A percentile compares a stretch with the other conserved stretches of the same genome.
phyloP scores from a whole-genome alignment of 805 yeast species.

The Saturnispora kantuleensis region DNA sequence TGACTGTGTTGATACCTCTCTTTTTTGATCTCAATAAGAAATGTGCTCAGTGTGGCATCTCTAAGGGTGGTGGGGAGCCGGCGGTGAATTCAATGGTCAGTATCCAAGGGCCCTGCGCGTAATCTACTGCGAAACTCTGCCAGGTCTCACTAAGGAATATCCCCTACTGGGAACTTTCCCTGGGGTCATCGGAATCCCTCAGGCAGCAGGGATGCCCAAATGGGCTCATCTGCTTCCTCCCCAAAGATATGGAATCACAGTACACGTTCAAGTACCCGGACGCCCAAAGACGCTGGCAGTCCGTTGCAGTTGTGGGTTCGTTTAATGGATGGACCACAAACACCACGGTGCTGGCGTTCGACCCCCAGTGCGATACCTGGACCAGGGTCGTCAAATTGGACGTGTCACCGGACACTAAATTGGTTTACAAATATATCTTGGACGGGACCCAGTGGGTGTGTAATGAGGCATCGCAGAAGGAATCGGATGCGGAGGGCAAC shows the following conservation, averaged over 20 bases:
- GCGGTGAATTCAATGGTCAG: no score
- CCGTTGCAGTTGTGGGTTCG: conserved; percentile 16
- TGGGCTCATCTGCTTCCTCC: not conserved
- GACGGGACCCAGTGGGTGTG: conserved; percentile 22
- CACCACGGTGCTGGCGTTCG: conserved; percentile 7
- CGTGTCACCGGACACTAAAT: conserved; percentile 7
- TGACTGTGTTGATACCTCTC: no score
- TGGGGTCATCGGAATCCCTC: no score
- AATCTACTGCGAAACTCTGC: no score
- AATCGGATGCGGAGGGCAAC: conserved; percentile 20
- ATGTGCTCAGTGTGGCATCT: no score
- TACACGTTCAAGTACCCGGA: conserved; percentile 5
- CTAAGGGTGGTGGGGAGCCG: no score
- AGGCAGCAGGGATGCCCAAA: no score
- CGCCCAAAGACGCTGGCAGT: not conserved
- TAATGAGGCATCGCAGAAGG: conserved; percentile 13
- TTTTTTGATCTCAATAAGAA: no score
- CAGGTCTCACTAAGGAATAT: no score
- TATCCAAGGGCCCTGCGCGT: no score
- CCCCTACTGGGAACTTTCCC: no score
- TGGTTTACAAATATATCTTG: conserved; percentile 23
- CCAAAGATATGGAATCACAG: conserved; percentile 8
- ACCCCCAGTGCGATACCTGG: conserved; percentile 8
- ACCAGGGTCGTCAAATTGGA: not conserved
- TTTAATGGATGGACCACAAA: conserved; percentile 15